Evolutionary conservation across 148 eudicot species (phyloP).

Genomic region (Arbutus unedo): DNA sequence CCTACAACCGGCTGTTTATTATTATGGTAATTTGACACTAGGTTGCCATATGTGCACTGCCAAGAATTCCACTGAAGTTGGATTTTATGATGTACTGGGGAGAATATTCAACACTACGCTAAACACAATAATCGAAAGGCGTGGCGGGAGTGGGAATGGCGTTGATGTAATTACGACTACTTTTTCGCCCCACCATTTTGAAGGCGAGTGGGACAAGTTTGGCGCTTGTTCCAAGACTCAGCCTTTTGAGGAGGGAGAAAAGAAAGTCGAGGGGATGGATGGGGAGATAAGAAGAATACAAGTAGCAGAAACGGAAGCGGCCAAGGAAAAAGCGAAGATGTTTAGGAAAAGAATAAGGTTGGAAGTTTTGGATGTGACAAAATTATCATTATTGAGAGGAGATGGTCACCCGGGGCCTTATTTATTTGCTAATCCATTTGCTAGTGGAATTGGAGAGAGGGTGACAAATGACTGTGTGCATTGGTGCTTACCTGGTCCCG

Average conservation of each 20-base stretch:
- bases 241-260: constrained; percentile 60
- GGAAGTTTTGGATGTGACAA: constrained; percentile 68
- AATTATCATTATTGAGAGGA: constrained; percentile 67
- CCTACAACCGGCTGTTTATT: constrained; percentile 73
- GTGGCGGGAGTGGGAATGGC: constrained; percentile 17
- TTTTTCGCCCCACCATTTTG: constrained; percentile 84
- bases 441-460: constrained; percentile 56
- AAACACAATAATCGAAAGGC: constrained; percentile 42
- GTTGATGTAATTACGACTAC: constrained; percentile 68
- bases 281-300: constrained; percentile 61
- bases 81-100: constrained; percentile 63
- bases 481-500: constrained; percentile 91
- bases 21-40: constrained; percentile 41
- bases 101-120: constrained; percentile 70
- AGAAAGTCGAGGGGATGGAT: constrained; percentile 60
- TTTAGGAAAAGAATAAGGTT: constrained; percentile 32
- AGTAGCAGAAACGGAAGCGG: constrained; percentile 45
- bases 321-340: constrained; percentile 23
- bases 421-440: constrained; percentile 71
- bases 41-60: constrained; percentile 67
- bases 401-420: constrained; percentile 97
- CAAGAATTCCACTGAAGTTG: constrained; percentile 52
- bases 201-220: constrained; percentile 83
- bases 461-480: constrained; percentile 90
- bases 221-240: constrained; percentile 76